Evolutionary conservation across 2,329 filamentous ascomycete genomes (phyloP), one percentile per base, ranked within the genome.

Genomic region (Ascochyta lentis): DNA sequence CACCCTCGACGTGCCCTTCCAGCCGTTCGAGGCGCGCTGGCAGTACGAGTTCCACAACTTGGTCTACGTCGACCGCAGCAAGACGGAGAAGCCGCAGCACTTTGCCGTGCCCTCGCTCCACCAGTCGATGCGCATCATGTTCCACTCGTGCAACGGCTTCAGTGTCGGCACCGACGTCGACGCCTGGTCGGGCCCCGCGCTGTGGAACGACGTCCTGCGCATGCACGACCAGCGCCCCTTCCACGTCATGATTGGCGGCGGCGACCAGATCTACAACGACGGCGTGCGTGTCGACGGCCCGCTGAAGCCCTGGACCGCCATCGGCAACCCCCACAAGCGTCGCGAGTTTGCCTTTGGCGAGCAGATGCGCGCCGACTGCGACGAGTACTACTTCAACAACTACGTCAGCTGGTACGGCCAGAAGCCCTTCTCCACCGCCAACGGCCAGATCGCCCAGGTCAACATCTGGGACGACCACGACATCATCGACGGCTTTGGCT

Each of bases 261-360:
- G 94, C 56, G 94, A 98, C 71, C 94, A 97, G 77, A 87, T 88
- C 63, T 89, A 89, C 76, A 88, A 88, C 62, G 86, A 88, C 52
- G 91, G 90, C 23, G 91, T 98, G 62, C 85, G 94, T 60, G 91
- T 96, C 1, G 81, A 88, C 47, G 94, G 93, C 0, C 94, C 94
- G 1, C 78, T 98, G 59, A 86, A 86, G 66, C 69, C 77, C 6
- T 89, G 86, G 86, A 87, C 86, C 0, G 77, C 80, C 42, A 88
- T 88, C 61, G 63, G 65, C 24, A 88, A 86, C 63, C 86, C 86
- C 0, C 79, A 82, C 64, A 87, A 86, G 75, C 79, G 86, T 65
- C 80, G 83, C 56, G 76, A 82, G 4, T 86, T 81, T 60, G 75
- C 82, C 73, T 97, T 83, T 76, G 84, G 75, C 84, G 90, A 93